phyloP scores from a whole-genome alignment of 257 asterid genomes.

The Plantago ovata region DNA sequence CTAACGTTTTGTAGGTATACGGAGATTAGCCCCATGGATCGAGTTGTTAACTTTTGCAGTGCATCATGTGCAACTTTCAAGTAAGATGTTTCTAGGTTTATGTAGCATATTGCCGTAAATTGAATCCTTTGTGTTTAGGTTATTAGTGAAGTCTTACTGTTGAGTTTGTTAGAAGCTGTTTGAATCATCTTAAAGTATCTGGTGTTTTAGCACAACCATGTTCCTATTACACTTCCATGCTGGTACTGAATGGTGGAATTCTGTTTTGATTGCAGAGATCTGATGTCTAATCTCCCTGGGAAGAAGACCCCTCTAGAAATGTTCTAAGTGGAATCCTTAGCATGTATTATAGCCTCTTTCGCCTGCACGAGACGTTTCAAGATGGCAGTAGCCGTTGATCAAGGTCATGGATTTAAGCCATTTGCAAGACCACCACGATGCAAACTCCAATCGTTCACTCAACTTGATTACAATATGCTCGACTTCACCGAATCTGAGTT shows the following conservation, averaged over 20 bases:
- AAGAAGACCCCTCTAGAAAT: slow-evolving; percentile 51
- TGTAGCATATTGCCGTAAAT: neutral
- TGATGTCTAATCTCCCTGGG: slow-evolving; percentile 85
- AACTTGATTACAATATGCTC: slow-evolving; percentile 65
- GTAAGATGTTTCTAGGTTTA: slow-evolving; percentile 27
- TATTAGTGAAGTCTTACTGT: neutral
- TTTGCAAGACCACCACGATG: slow-evolving; percentile 77
- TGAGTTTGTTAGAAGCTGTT: too few relatives aligned
- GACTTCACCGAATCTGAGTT: slow-evolving; percentile 43
- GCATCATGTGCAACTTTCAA: slow-evolving; percentile 38
- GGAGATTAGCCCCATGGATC: slow-evolving; percentile 71
- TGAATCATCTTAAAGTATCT: too few relatives aligned
- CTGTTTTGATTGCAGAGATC: slow-evolving; percentile 40
- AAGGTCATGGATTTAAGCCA: slow-evolving; percentile 77
- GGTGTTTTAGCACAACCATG: too few relatives aligned
- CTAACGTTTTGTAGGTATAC: slow-evolving; percentile 44
- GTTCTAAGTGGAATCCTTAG: slow-evolving; percentile 53
- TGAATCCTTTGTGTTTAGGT: neutral
- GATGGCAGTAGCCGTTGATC: slow-evolving; percentile 89
- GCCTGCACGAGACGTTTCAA: slow-evolving; percentile 55
- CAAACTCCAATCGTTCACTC: slow-evolving; percentile 83
- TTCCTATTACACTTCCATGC: too few relatives aligned
- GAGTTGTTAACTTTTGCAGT: slow-evolving; percentile 37
- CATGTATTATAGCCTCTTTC: slow-evolving; percentile 57
- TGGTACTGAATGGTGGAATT: neutral